Evolutionary conservation across 331 rosid species (phyloP).

Genomic region (Cydonia oblonga): DNA sequence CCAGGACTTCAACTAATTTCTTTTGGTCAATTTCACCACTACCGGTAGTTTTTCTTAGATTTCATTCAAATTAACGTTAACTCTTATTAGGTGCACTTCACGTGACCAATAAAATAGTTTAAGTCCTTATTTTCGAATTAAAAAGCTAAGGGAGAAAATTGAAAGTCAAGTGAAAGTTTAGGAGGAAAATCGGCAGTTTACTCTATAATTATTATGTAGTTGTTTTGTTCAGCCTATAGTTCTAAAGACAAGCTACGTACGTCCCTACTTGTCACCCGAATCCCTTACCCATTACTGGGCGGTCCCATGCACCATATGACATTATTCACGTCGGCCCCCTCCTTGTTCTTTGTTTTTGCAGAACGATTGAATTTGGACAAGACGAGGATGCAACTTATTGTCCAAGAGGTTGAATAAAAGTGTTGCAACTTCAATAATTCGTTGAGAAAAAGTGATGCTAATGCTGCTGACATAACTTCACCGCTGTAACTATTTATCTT

Average conservation of each 20-base stretch:
- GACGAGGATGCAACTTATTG: background rate
- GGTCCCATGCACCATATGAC: constrained; percentile 28
- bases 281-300: constrained; percentile 28
- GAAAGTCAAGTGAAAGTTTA: no score
- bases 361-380: background rate
- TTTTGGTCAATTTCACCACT: no score
- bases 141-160: no score
- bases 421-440: background rate
- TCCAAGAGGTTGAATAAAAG: background rate
- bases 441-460: background rate
- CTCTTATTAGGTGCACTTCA: no score
- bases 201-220: background rate
- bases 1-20: no score
- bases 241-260: constrained; percentile 17
- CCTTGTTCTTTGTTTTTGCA: background rate
- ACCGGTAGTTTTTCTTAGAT: no score
- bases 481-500: background rate
- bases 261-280: constrained; percentile 38
- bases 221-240: constrained; percentile 5
- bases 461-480: background rate
- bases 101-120: no score
- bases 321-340: constrained; percentile 20
- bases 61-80: no score
- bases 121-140: no score
- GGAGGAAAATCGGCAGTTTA: no score